Percentiles rank a stretch among this genome's conserved stretches.
Conservation (phyloP, 2,329 filamentous ascomycete genomes). For the Fusarium nematophilum region DNA sequence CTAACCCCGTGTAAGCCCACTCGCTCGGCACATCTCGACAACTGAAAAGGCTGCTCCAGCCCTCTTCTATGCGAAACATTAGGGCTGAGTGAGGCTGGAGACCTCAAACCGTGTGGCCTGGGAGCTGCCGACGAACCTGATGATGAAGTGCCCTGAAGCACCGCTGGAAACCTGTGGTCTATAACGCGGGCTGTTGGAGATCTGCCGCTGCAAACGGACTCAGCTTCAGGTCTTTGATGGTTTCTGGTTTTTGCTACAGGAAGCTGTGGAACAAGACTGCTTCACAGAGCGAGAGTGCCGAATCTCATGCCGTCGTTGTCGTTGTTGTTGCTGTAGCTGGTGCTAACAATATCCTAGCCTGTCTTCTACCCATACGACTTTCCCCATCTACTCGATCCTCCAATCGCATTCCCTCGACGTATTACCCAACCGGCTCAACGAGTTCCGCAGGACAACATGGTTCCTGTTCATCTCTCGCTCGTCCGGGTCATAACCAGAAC, state of each 20-base stretch:
- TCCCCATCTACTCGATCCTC: background rate
- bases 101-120: background rate
- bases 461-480: background rate
- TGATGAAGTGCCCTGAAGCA: too few relatives aligned
- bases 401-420: background rate
- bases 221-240: background rate
- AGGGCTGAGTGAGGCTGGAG: background rate
- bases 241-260: too few relatives aligned
- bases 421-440: background rate
- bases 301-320: background rate
- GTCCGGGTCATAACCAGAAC: background rate
- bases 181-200: background rate
- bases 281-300: background rate
- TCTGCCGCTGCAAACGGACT: background rate
- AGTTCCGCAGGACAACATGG: background rate
- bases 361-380: background rate
- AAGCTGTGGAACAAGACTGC: background rate
- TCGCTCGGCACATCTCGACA: background rate
- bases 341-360: background rate
- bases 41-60: background rate
- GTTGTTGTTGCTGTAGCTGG: background rate
- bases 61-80: constrained; percentile 11
- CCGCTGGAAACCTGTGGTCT: too few relatives aligned
- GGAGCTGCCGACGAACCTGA: too few relatives aligned
- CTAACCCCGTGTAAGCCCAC: constrained; percentile 10